These are phyloP conservation scores for Nemania sp. DNA, from an alignment of 2,329 filamentous ascomycete genomes.

Conservation along the genomic window DNA sequence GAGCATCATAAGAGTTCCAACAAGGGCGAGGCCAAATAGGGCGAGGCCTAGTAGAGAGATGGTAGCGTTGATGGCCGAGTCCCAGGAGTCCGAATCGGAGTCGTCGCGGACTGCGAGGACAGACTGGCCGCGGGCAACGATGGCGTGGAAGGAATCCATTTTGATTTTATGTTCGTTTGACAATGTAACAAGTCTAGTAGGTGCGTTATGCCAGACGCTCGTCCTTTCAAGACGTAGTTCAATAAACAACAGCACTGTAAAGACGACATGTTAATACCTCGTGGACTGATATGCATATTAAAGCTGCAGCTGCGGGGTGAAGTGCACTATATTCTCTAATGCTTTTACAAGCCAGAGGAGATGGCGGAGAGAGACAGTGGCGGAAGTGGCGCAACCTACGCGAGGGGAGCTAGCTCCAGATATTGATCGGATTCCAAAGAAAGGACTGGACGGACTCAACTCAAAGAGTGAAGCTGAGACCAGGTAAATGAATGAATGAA, in stretches of 20 bases:
- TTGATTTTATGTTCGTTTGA: conserved; percentile 38
- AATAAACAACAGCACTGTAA: conserved; percentile 34
- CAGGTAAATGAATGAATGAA: conserved; percentile 54
- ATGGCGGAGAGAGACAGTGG: conserved; percentile 20
- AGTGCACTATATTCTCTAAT: conserved; percentile 7
- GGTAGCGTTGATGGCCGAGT: conserved; percentile 80
- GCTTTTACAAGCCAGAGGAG: conserved; percentile 6
- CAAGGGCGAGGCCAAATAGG: conserved; percentile 76
- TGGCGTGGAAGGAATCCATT: conserved; percentile 53
- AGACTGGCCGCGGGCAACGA: conserved; percentile 55
- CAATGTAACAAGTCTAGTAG: conserved; percentile 38
- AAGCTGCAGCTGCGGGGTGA: neutral
- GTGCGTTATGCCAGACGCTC: conserved; percentile 42
- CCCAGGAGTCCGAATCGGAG: conserved; percentile 53
- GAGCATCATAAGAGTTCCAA: conserved; percentile 77
- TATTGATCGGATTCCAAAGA: conserved; percentile 51
- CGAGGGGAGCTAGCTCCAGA: conserved; percentile 48
- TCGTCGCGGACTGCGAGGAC: conserved; percentile 63
- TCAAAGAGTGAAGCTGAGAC: conserved; percentile 62
- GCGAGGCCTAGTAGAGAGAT: conserved; percentile 83
- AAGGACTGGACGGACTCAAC: conserved; percentile 62
- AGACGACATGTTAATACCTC: conserved; percentile 25
- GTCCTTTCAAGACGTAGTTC: conserved; percentile 40
- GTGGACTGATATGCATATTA: neutral
- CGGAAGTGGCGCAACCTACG: conserved; percentile 41